Conservation (phyloP, 495 filamentous ascomycete genomes). For the Hypoxylon crocopeplum region DNA sequence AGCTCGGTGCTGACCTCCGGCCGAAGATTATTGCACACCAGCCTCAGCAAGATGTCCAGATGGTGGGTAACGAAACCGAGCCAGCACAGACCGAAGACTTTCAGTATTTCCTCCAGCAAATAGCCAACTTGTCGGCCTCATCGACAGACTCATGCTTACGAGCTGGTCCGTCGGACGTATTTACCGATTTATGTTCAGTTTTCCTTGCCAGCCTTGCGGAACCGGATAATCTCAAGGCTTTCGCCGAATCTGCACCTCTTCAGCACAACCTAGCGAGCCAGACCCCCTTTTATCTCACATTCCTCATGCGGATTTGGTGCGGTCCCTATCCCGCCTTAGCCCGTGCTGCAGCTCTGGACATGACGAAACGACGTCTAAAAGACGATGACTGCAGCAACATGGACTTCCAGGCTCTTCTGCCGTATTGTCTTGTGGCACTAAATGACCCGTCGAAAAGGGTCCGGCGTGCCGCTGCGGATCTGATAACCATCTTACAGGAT, state of each 20-base stretch:
- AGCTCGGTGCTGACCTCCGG: conserved; percentile 69
- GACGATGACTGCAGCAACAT: conserved; percentile 53
- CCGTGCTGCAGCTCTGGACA: conserved; percentile 69
- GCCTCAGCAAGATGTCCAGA: conserved; percentile 59
- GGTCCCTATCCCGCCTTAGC: conserved; percentile 70
- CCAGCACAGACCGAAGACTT: conserved; percentile 27
- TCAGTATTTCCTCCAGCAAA: conserved; percentile 34
- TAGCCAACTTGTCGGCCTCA: conserved; percentile 47
- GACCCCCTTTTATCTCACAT: conserved; percentile 73
- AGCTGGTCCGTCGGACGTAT: conserved; percentile 48
- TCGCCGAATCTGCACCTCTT: conserved; percentile 66
- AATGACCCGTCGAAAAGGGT: conserved; percentile 75
- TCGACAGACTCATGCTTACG: conserved; percentile 57
- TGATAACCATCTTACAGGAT: conserved; percentile 57
- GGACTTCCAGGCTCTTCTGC: conserved; percentile 79
- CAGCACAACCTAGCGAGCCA: conserved; percentile 60
- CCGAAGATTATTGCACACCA: conserved; percentile 45
- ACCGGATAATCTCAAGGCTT: conserved; percentile 56
- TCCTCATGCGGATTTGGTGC: conserved; percentile 78
- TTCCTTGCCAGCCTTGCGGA: conserved; percentile 66
- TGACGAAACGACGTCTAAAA: conserved; percentile 61
- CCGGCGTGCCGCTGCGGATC: conserved; percentile 73
- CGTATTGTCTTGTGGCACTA: conserved; percentile 76
- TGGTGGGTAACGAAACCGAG: conserved; percentile 50
- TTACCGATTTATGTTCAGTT: conserved; percentile 64